A percentile compares a stretch with the other conserved stretches of the same genome.
Conservation (phyloP, 345 rosid genomes). For the Citrus glauca region DNA sequence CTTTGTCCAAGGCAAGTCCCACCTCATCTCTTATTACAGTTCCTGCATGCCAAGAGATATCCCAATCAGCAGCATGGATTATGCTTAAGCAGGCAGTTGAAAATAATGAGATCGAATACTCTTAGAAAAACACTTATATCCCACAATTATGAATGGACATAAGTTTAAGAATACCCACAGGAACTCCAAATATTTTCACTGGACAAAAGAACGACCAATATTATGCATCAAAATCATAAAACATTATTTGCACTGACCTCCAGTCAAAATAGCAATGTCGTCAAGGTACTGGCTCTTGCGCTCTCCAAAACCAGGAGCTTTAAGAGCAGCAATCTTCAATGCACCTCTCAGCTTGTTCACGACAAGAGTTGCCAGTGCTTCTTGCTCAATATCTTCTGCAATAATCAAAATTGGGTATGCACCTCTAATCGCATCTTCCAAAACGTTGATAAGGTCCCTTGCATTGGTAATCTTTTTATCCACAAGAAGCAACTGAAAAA, state of each 20-base stretch:
- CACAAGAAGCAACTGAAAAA: conserved; percentile 85
- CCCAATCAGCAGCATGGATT: not conserved
- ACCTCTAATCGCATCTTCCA: conserved; percentile 90
- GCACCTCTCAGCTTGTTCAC: conserved; percentile 94
- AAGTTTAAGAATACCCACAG: not conserved
- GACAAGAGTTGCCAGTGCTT: conserved; percentile 95
- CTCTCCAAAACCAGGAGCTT: conserved; percentile 98
- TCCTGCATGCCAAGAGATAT: conserved; percentile 34
- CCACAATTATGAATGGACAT: not conserved
- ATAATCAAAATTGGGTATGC: conserved; percentile 70
- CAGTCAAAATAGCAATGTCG: conserved; percentile 92
- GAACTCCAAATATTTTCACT: not conserved
- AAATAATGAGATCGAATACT: no score
- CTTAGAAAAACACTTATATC: not conserved
- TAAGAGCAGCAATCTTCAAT: conserved; percentile 90
- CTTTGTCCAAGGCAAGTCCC: conserved; percentile 95
- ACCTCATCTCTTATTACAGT: conserved; percentile 93
- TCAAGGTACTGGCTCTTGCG: conserved; percentile 97
- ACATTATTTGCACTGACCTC: conserved; percentile 40
- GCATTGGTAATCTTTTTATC: conserved; percentile 97
- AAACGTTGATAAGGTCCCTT: conserved; percentile 74
- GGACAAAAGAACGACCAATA: not conserved
- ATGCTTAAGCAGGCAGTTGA: not conserved
- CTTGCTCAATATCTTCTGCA: conserved; percentile 98
- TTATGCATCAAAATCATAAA: not conserved